phyloP scores from a whole-genome alignment of 1,284 basidiomycete species.

The Trichosporon asahii region DNA sequence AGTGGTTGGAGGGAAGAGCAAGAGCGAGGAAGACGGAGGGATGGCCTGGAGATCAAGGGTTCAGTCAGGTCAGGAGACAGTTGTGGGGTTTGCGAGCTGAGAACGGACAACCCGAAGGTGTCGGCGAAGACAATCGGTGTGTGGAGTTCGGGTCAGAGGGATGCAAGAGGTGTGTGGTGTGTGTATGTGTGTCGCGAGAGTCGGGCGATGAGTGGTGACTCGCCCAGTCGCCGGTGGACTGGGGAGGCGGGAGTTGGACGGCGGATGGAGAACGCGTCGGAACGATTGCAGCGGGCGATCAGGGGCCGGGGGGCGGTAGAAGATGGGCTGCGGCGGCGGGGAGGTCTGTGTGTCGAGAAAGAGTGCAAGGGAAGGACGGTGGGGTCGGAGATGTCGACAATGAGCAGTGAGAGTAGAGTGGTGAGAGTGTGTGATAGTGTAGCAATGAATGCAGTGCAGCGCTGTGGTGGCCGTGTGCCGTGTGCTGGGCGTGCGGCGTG shows the following conservation, averaged over 20 bases:
- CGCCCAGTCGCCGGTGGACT: background rate
- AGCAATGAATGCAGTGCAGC: background rate
- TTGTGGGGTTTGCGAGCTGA: background rate
- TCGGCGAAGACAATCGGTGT: background rate
- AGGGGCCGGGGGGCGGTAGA: conserved; percentile 2
- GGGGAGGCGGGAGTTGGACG: background rate
- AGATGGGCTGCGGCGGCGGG: background rate
- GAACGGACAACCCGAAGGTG: too few relatives aligned
- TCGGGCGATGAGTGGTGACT: background rate
- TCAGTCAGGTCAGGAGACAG: background rate
- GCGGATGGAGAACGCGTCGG: background rate
- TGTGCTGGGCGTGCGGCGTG: background rate
- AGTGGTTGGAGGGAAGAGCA: background rate
- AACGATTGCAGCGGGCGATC: conserved; percentile 4
- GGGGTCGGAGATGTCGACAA: background rate
- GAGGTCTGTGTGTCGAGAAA: background rate
- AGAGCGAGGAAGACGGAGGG: background rate
- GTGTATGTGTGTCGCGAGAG: background rate
- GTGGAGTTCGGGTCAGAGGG: background rate
- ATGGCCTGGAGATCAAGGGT: background rate
- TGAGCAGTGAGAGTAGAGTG: background rate
- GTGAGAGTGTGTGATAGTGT: background rate
- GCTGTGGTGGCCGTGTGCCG: background rate
- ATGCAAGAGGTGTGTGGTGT: background rate
- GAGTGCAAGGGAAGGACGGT: background rate